phyloP scores from a whole-genome alignment of 2,329 filamentous ascomycete species.

The Verticillium longisporum region DNA sequence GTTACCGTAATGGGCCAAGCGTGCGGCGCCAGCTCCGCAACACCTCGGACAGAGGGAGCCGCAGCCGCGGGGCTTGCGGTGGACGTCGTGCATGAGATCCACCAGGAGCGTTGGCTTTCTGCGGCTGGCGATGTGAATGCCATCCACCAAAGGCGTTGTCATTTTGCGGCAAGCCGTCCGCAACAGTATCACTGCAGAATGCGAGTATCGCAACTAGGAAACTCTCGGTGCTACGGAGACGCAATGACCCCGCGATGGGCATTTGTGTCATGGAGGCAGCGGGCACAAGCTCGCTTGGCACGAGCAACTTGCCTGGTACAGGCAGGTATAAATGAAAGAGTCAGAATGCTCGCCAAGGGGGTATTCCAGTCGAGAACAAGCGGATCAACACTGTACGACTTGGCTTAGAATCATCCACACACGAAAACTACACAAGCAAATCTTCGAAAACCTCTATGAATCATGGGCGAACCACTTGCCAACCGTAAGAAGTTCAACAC shows the following conservation, averaged over 20 bases:
- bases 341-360: neutral
- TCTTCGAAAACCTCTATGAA: neutral
- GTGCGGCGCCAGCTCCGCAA: neutral
- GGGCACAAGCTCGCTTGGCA: too few species aligned
- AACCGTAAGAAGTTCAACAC: constrained; percentile 31
- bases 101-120: neutral
- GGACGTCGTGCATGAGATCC: too few species aligned
- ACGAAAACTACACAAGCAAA: neutral
- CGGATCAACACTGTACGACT: too few species aligned
- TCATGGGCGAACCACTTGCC: constrained; percentile 12
- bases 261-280: too few species aligned
- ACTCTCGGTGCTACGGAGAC: neutral
- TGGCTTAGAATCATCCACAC: too few species aligned
- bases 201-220: neutral
- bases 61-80: neutral
- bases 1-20: neutral
- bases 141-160: neutral
- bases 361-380: neutral
- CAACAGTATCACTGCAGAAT: neutral
- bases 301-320: too few species aligned
- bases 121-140: neutral
- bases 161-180: neutral
- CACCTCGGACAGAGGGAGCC: neutral
- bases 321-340: constrained; percentile 1
- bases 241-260: too few species aligned